Conservation (phyloP, 805 yeast genomes). For the baker's yeast (Saccharomyces cerevisiae) region DNA sequence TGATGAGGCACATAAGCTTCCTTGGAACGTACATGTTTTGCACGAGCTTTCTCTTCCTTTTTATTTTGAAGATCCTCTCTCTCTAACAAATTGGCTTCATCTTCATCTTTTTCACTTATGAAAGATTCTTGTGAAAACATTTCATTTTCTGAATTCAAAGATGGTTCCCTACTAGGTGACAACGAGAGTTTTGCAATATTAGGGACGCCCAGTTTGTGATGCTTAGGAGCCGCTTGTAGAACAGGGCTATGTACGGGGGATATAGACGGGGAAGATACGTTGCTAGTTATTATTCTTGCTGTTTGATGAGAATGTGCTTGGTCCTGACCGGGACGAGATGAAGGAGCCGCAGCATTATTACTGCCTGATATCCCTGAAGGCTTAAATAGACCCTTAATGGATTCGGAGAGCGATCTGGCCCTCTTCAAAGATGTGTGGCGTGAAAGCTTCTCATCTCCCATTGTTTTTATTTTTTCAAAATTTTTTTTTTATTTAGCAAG, state of each 20-base stretch:
- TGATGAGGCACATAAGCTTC: neutral
- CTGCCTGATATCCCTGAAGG: neutral
- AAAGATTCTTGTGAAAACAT: slow-evolving; percentile 15
- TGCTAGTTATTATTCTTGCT: neutral
- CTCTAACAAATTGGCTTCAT: neutral
- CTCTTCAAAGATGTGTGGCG: slow-evolving; percentile 12
- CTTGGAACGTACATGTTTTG: neutral
- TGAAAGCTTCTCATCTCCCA: slow-evolving; percentile 2
- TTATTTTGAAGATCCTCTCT: neutral
- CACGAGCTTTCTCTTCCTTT: neutral
- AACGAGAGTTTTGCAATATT: slow-evolving; percentile 16
- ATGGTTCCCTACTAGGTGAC: slow-evolving; percentile 11
- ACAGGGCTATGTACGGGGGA: slow-evolving; percentile 14
- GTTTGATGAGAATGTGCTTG: neutral
- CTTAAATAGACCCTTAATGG: slow-evolving; percentile 23
- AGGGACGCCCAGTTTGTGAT: slow-evolving; percentile 10
- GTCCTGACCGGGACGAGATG: neutral
- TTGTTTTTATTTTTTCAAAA: neutral
- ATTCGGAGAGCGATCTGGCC: slow-evolving; percentile 21
- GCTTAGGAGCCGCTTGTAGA: slow-evolving; percentile 5
- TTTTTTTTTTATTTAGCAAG: neutral
- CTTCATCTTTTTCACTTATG: slow-evolving; percentile 19
- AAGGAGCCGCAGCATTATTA: neutral
- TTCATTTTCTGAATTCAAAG: slow-evolving; percentile 8
- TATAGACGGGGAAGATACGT: slow-evolving; percentile 1